A percentile compares a stretch with the other conserved stretches of the same genome.
Evolutionary conservation across 1,284 basidiomycete species (phyloP).

Genomic region (Thecaphora thlaspeos): DNA sequence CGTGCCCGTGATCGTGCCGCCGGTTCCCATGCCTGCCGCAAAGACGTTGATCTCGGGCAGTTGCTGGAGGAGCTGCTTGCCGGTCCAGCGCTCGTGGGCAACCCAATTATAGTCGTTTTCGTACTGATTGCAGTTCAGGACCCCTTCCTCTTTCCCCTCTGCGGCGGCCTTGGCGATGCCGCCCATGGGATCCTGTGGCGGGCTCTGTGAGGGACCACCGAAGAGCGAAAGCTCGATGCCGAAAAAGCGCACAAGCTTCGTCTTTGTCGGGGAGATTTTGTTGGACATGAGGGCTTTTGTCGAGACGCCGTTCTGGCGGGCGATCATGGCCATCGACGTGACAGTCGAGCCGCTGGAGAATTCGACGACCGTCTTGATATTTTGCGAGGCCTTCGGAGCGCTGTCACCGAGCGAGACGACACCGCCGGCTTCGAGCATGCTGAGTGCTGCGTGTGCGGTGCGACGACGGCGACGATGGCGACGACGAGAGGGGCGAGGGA

Average conservation of each 20-base stretch:
- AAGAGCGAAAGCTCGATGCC: conserved; percentile 37
- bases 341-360: conserved; percentile 38
- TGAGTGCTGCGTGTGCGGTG: no score
- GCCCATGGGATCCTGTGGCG: conserved; percentile 25
- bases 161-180: conserved; percentile 28
- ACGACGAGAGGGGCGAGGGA: no score
- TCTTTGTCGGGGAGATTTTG: conserved; percentile 34
- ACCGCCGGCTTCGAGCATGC: conserved; percentile 14
- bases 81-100: conserved; percentile 34
- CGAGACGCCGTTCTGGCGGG: conserved; percentile 25
- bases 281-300: conserved; percentile 39
- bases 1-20: conserved; percentile 36
- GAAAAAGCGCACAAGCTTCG: conserved; percentile 37
- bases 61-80: conserved; percentile 28
- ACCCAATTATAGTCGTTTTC: conserved; percentile 25
- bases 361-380: conserved; percentile 22
- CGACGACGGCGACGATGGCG: no score
- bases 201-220: conserved; percentile 32
- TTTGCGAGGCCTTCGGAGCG: conserved; percentile 7
- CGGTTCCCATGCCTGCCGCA: conserved; percentile 30
- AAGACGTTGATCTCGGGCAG: conserved; percentile 36
- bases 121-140: conserved; percentile 36
- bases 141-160: conserved; percentile 14
- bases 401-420: conserved; percentile 23
- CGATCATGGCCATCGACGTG: conserved; percentile 35